A percentile compares a stretch with the other conserved stretches of the same genome.
These are phyloP conservation scores for Globisporangium rhizosaccharum DNA, from an alignment of 352 stramenopile species.

Conservation along the genomic window DNA sequence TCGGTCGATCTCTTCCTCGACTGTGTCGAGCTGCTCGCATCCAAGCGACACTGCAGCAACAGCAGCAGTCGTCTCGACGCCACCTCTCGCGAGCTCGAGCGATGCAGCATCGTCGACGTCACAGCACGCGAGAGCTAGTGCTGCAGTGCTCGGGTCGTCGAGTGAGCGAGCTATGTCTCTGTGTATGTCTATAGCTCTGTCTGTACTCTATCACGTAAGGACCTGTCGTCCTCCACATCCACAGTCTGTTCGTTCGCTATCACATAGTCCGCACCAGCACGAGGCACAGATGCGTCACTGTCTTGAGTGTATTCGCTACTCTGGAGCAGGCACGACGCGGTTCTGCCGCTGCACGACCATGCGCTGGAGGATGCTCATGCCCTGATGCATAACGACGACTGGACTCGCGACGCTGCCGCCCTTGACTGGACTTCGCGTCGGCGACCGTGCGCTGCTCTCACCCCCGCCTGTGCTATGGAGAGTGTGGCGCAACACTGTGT, in stretches of 20 bases:
- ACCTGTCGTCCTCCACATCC: too few species aligned
- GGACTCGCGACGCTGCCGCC: neutral
- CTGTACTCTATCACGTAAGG: too few species aligned
- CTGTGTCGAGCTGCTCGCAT: constrained; percentile 65
- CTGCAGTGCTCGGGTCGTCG: too few species aligned
- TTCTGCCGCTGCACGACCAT: constrained; percentile 56
- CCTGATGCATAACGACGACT: constrained; percentile 4
- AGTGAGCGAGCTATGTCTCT: too few species aligned
- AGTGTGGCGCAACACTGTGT: neutral
- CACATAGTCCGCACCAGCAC: neutral
- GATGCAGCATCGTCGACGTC: too few species aligned
- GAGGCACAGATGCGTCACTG: neutral
- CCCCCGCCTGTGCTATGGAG: neutral
- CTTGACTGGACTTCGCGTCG: constrained; percentile 5
- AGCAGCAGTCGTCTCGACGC: too few species aligned
- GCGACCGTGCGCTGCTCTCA: neutral
- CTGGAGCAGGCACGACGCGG: constrained; percentile 25
- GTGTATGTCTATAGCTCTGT: too few species aligned
- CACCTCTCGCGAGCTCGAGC: too few species aligned
- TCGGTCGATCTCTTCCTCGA: constrained; percentile 81
- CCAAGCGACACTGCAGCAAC: constrained; percentile 11
- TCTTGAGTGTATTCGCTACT: neutral
- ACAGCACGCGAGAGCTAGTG: too few species aligned
- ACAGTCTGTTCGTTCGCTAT: neutral
- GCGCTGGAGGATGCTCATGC: constrained; percentile 45